phyloP scores from a whole-genome alignment of 208 protist genomes.

The Entamoeba dispar region DNA sequence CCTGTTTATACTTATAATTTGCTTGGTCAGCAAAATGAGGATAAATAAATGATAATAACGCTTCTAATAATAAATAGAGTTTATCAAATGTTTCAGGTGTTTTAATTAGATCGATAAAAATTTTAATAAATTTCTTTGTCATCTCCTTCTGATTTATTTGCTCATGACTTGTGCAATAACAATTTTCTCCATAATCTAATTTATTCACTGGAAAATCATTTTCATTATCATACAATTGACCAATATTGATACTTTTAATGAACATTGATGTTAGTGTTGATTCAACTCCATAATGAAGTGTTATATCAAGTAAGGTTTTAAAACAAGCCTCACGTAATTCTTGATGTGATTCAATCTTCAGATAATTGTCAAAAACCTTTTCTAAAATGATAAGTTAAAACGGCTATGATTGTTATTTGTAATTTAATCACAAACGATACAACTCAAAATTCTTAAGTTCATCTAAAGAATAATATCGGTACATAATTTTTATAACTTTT shows the following conservation, averaged over 20 bases:
- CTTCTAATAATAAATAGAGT: neutral
- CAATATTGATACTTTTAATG: neutral
- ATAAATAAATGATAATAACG: neutral
- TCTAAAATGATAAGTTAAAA: neutral
- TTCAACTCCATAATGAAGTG: neutral
- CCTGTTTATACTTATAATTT: neutral
- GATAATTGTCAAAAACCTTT: neutral
- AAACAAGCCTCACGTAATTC: neutral
- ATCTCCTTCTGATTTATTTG: neutral
- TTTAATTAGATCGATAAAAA: neutral
- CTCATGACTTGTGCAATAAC: neutral
- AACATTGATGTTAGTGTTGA: neutral
- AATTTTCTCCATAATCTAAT: neutral
- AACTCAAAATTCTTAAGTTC: neutral
- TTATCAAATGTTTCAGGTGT: neutral
- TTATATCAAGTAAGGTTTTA: neutral
- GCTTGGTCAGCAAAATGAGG: neutral
- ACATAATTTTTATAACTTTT: neutral
- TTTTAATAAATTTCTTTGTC: neutral
- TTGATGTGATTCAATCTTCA: neutral
- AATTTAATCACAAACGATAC: neutral
- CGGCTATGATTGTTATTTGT: neutral
- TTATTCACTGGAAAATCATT: neutral
- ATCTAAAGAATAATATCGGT: neutral
- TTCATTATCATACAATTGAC: neutral